A percentile compares a stretch with the other conserved stretches of the same genome.
These are phyloP conservation scores for Cenchrus fungigraminus DNA, from an alignment of 176 grass and related monocot species.

Conservation along the genomic window DNA sequence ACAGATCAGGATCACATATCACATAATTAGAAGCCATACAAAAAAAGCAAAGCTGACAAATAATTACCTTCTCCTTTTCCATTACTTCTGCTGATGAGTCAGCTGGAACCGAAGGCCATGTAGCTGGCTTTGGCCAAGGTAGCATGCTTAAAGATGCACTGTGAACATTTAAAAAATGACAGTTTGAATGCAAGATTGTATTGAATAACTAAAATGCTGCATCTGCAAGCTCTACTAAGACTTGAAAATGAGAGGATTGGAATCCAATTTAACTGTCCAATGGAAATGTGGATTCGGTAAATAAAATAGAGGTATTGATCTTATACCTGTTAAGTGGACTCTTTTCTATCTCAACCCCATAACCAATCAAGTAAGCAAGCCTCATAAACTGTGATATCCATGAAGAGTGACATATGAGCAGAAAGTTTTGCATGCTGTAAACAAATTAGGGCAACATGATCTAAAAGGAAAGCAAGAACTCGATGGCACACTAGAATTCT, in stretches of 20 bases:
- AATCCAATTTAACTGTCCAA: not conserved
- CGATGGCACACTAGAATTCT: not conserved
- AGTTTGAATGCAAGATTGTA: conserved; percentile 24
- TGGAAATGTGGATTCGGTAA: conserved; percentile 18
- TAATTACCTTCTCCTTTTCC: conserved; percentile 92
- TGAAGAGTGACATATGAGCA: conserved; percentile 37
- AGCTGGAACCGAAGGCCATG: conserved; percentile 83
- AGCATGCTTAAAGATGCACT: conserved; percentile 99
- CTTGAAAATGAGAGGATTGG: conserved; percentile 14
- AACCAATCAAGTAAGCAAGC: conserved; percentile 98
- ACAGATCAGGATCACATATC: conserved; percentile 18
- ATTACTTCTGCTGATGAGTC: conserved; percentile 87
- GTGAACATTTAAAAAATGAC: conserved; percentile 31
- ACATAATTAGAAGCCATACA: conserved; percentile 39
- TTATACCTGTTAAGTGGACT: conserved; percentile 93
- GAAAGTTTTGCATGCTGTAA: conserved; percentile 11
- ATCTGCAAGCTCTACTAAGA: conserved; percentile 15
- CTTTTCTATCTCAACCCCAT: conserved; percentile 93
- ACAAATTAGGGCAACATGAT: conserved; percentile 30
- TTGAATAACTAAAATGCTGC: conserved; percentile 26
- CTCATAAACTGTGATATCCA: conserved; percentile 85
- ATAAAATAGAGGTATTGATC: conserved; percentile 37
- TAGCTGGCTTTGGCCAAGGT: conserved; percentile 97
- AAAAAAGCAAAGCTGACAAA: conserved; percentile 34
- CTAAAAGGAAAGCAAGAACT: conserved; percentile 30